Conservation (phyloP, 495 filamentous ascomycete genomes). For the Penicillium atrosanguineum region DNA sequence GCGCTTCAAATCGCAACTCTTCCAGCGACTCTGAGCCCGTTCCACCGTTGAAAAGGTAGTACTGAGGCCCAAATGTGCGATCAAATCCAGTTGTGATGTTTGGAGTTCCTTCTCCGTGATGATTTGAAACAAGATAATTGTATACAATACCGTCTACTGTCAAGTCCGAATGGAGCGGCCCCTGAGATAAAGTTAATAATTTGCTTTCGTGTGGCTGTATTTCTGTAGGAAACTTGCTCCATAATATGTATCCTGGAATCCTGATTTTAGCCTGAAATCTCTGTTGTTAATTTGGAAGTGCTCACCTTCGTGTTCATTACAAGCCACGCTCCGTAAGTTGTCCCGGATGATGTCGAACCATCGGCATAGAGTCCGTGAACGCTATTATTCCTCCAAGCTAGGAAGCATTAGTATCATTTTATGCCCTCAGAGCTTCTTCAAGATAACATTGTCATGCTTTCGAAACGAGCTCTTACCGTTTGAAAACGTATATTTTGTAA, state of each 20-base stretch:
- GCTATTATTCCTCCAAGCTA: conserved; percentile 50
- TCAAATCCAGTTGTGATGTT: conserved; percentile 60
- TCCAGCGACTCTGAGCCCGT: conserved; percentile 36
- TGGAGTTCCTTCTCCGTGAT: conserved; percentile 55
- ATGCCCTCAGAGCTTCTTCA: no score
- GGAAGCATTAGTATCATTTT: background rate
- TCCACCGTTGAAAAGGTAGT: conserved; percentile 56
- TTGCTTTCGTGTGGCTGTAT: no score
- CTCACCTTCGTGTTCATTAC: conserved; percentile 53
- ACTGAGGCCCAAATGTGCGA: conserved; percentile 56
- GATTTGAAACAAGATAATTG: conserved; percentile 52
- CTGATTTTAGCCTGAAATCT: background rate
- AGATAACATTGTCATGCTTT: background rate
- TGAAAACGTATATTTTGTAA: conserved; percentile 58
- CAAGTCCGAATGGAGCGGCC: conserved; percentile 54
- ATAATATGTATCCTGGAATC: conserved; percentile 50
- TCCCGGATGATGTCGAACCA: conserved; percentile 46
- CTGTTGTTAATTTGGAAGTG: background rate
- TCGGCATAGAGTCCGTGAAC: conserved; percentile 56
- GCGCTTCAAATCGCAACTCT: conserved; percentile 47
- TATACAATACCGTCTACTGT: conserved; percentile 58
- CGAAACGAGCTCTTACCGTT: conserved; percentile 23
- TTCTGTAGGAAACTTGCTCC: conserved; percentile 36
- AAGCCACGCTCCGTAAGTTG: conserved; percentile 54
- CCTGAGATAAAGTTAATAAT: conserved; percentile 23